phyloP scores from a whole-genome alignment of 345 rosid species.

The Capsella bursapastoris region DNA sequence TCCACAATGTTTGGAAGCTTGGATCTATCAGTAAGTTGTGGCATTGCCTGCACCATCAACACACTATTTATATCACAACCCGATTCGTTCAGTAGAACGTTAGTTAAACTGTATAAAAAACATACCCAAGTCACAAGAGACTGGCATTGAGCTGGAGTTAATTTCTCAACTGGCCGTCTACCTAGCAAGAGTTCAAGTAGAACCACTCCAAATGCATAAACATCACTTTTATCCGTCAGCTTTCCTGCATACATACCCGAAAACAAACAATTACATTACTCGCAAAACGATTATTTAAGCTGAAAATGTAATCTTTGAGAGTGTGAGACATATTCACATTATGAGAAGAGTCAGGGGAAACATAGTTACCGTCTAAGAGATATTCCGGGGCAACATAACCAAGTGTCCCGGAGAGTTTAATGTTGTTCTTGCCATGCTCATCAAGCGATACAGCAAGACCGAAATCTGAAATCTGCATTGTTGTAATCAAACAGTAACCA shows the following conservation, averaged over 20 bases:
- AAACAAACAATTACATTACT: background rate
- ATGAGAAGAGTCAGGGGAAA: background rate
- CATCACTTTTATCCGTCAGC: conserved; percentile 95
- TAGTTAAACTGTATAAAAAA: background rate
- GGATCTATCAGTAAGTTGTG: conserved; percentile 88
- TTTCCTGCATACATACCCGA: conserved; percentile 64
- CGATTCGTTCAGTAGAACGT: conserved; percentile 37
- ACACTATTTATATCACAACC: conserved; percentile 4
- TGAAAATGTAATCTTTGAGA: background rate
- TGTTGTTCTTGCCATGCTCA: conserved; percentile 58
- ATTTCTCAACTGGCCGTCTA: conserved; percentile 82
- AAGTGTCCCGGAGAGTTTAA: conserved; percentile 89
- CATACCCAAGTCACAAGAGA: conserved; percentile 92
- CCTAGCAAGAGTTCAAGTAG: conserved; percentile 87
- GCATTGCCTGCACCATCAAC: conserved; percentile 75
- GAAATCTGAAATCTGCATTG: conserved; percentile 83
- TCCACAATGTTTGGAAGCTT: conserved; percentile 84
- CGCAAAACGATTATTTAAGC: background rate
- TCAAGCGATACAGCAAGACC: conserved; percentile 87
- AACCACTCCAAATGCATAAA: conserved; percentile 91
- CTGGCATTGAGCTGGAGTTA: conserved; percentile 82
- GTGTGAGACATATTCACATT: background rate
- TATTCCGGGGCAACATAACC: conserved; percentile 98
- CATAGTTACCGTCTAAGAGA: conserved; percentile 68
- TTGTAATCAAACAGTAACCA: background rate